phyloP scores from a whole-genome alignment of 371 early-diverging fungal species.

The Mortierella sp. region DNA sequence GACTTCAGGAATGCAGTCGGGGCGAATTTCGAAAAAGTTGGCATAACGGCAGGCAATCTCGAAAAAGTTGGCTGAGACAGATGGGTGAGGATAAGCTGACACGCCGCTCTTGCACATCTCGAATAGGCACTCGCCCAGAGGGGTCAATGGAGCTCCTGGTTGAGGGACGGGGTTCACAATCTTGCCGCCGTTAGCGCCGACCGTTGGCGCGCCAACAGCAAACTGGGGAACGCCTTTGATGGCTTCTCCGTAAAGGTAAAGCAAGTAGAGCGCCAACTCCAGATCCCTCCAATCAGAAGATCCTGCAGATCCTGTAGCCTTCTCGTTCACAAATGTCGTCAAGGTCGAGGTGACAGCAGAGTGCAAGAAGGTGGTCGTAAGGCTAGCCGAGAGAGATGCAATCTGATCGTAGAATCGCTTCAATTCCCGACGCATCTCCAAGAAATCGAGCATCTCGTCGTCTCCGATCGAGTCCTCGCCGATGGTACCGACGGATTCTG shows the following conservation, averaged over 20 bases:
- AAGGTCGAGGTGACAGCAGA: slow-evolving; percentile 72
- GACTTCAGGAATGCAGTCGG: slow-evolving; percentile 78
- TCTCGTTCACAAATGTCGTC: slow-evolving; percentile 64
- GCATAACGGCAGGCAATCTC: slow-evolving; percentile 84
- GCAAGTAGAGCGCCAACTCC: slow-evolving; percentile 84
- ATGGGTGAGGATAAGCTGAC: slow-evolving; percentile 85
- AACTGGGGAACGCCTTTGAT: slow-evolving; percentile 73
- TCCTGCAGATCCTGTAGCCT: slow-evolving; percentile 62
- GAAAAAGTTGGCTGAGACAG: slow-evolving; percentile 81
- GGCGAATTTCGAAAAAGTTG: slow-evolving; percentile 80
- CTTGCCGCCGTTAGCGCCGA: slow-evolving; percentile 59
- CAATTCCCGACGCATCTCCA: slow-evolving; percentile 67
- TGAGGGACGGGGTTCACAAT: slow-evolving; percentile 40
- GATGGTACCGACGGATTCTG: slow-evolving; percentile 49
- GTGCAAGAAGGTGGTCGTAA: slow-evolving; percentile 71
- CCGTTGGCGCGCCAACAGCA: slow-evolving; percentile 53
- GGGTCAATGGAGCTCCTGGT: slow-evolving; percentile 62
- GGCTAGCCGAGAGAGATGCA: slow-evolving; percentile 72
- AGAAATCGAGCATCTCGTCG: slow-evolving; percentile 50
- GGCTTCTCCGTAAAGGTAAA: slow-evolving; percentile 84
- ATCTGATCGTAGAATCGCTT: slow-evolving; percentile 82
- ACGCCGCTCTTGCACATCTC: slow-evolving; percentile 80
- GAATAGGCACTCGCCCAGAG: slow-evolving; percentile 79
- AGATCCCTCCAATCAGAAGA: slow-evolving; percentile 81
- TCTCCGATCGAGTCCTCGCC: slow-evolving; percentile 50